Percentiles rank a stretch among this genome's conserved stretches.
These are phyloP conservation scores for Tetradesmus obliquus DNA, from an alignment of 139 green algal genomes.

Conservation along the genomic window DNA sequence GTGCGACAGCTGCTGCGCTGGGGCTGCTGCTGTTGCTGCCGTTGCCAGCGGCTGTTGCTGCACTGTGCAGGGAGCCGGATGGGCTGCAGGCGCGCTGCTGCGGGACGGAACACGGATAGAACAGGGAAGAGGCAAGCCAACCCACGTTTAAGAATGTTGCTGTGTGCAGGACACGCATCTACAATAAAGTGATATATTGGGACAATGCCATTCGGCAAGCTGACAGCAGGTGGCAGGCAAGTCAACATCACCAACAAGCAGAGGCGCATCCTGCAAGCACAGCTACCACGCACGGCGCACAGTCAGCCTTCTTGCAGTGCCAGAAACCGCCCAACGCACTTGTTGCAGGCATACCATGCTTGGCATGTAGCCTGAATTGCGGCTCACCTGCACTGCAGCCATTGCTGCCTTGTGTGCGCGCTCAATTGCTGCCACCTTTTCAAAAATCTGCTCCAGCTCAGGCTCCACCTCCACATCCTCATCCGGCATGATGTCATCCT, in stretches of 20 bases:
- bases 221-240: not conserved
- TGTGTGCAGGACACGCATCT: not conserved
- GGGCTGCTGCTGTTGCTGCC: not conserved
- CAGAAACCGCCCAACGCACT: not conserved
- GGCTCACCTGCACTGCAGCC: not conserved
- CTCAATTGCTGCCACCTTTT: slow-evolving; percentile 42
- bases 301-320: not conserved
- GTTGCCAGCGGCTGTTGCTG: not conserved
- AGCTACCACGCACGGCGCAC: not conserved
- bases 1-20: not conserved
- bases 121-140: not conserved
- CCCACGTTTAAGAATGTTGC: not conserved
- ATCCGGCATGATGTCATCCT: not conserved
- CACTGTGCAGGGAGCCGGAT: slow-evolving; percentile 10
- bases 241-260: no score
- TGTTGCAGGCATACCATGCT: no score
- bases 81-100: slow-evolving; percentile 15
- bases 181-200: not conserved
- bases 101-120: not conserved
- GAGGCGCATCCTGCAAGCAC: not conserved
- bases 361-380: not conserved
- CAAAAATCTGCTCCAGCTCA: slow-evolving; percentile 13
- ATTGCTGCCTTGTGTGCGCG: not conserved
- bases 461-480: slow-evolving; percentile 25
- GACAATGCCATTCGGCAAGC: not conserved